Conservation (phyloP, 2,329 filamentous ascomycete genomes). For the Immersiporthe knoxdaviesiana region DNA sequence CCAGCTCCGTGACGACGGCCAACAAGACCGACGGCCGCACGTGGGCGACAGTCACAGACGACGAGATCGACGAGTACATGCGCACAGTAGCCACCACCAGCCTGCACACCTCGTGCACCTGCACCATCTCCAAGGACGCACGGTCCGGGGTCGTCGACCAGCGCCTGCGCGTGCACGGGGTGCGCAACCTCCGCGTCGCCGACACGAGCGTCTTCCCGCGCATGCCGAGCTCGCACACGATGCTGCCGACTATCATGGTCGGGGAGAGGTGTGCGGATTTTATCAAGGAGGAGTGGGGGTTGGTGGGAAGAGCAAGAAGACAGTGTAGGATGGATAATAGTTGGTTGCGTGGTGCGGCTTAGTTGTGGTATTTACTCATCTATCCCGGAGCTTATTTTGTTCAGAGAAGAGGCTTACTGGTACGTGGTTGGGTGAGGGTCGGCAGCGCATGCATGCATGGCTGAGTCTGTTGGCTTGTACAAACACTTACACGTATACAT, state of each 20-base stretch:
- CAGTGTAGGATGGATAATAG: not conserved
- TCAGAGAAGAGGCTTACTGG: no score
- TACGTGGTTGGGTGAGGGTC: no score
- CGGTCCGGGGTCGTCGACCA: slow-evolving; percentile 35
- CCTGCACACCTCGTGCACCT: slow-evolving; percentile 47
- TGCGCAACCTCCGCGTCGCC: slow-evolving; percentile 33
- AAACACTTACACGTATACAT: no score
- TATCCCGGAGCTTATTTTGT: no score
- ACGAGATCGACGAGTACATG: slow-evolving; percentile 38
- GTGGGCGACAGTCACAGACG: slow-evolving; percentile 37
- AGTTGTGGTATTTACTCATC: no score
- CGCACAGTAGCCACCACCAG: slow-evolving; percentile 31
- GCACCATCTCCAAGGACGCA: slow-evolving; percentile 39
- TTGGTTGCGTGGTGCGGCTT: not conserved
- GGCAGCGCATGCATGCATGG: no score
- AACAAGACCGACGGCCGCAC: slow-evolving; percentile 10
- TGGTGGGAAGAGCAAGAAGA: not conserved
- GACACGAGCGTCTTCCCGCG: slow-evolving; percentile 39
- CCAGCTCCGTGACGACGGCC: not conserved
- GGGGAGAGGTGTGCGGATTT: slow-evolving; percentile 40
- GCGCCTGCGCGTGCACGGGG: slow-evolving; percentile 34
- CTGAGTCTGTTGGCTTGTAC: no score
- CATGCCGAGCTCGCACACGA: slow-evolving; percentile 37
- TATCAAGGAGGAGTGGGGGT: slow-evolving; percentile 31
- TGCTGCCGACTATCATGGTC: slow-evolving; percentile 38